A percentile compares a stretch with the other conserved stretches of the same genome.
phyloP scores from a whole-genome alignment of 2,329 filamentous ascomycete genomes.

The Botryotinia globosa region DNA sequence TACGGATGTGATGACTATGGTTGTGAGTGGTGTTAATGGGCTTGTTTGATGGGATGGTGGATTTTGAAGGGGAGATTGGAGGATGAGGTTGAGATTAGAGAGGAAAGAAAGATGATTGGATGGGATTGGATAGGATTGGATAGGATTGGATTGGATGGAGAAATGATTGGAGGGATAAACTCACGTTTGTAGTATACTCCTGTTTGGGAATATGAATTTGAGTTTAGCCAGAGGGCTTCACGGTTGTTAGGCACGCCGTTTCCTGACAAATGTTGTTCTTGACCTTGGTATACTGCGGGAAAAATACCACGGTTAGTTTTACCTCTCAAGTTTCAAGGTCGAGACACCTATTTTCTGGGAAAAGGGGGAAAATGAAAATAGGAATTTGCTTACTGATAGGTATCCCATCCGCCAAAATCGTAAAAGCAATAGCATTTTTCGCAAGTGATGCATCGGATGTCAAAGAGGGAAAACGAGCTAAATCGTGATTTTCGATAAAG shows the following conservation, averaged over 20 bases:
- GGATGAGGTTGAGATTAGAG: too few relatives aligned
- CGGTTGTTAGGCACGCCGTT: constrained; percentile 42
- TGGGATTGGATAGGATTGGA: too few relatives aligned
- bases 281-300: constrained; percentile 47
- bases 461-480: constrained; percentile 30
- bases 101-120: too few relatives aligned
- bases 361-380: not conserved
- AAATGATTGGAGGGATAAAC: not conserved
- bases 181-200: constrained; percentile 40
- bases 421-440: constrained; percentile 50
- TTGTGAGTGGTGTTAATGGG: not conserved
- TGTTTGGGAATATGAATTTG: constrained; percentile 40
- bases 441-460: constrained; percentile 36
- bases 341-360: too few relatives aligned
- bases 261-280: constrained; percentile 51
- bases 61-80: not conserved
- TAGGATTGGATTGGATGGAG: too few relatives aligned
- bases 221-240: constrained; percentile 46
- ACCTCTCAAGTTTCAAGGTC: not conserved
- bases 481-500: constrained; percentile 43
- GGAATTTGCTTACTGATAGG: constrained; percentile 41
- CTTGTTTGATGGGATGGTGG: not conserved
- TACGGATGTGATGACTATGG: constrained; percentile 35
- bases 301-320: not conserved
- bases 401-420: constrained; percentile 50